A percentile compares a stretch with the other conserved stretches of the same genome.
These are phyloP conservation scores for Naganishia vaughanmartiniae DNA, from an alignment of 768 basidiomycete genomes.

Conservation along the genomic window DNA sequence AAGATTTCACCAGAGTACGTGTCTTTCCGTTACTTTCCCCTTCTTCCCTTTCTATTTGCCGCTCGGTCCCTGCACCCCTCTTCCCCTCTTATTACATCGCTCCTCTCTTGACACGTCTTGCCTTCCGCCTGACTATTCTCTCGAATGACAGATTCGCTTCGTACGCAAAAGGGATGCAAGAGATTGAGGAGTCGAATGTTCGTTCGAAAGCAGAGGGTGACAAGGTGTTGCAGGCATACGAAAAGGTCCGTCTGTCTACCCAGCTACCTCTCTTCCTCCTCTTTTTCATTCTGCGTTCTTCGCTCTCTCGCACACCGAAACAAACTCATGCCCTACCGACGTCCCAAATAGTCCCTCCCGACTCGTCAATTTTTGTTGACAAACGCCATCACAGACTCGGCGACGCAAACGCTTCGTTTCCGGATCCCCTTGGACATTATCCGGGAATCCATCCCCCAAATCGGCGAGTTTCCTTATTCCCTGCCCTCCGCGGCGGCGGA, in stretches of 20 bases:
- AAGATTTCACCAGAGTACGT: constrained; percentile 60
- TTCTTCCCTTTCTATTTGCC: background rate
- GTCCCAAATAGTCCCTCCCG: constrained; percentile 61
- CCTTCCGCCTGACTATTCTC: background rate
- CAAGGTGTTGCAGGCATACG: constrained; percentile 61
- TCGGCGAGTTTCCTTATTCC: constrained; percentile 76
- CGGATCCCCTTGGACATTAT: constrained; percentile 71
- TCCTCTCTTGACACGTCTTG: background rate
- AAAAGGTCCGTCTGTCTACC: constrained; percentile 57
- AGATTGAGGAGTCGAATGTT: constrained; percentile 63
- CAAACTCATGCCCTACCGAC: background rate
- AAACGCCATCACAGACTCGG: constrained; percentile 61
- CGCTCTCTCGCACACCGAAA: background rate
- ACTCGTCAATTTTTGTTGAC: constrained; percentile 82
- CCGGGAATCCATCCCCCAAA: constrained; percentile 60
- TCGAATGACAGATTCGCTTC: constrained; percentile 55
- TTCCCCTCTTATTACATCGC: background rate
- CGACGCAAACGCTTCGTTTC: constrained; percentile 59
- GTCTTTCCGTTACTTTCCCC: too few relatives aligned
- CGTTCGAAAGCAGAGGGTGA: constrained; percentile 69
- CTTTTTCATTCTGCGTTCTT: background rate
- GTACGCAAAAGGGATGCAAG: constrained; percentile 71
- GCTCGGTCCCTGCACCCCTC: background rate
- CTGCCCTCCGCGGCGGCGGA: too few relatives aligned
- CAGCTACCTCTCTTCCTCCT: background rate